A percentile compares a stretch with the other conserved stretches of the same genome.
phyloP scores from a whole-genome alignment of 352 stramenopile species.

The Blastocystis sp. region DNA sequence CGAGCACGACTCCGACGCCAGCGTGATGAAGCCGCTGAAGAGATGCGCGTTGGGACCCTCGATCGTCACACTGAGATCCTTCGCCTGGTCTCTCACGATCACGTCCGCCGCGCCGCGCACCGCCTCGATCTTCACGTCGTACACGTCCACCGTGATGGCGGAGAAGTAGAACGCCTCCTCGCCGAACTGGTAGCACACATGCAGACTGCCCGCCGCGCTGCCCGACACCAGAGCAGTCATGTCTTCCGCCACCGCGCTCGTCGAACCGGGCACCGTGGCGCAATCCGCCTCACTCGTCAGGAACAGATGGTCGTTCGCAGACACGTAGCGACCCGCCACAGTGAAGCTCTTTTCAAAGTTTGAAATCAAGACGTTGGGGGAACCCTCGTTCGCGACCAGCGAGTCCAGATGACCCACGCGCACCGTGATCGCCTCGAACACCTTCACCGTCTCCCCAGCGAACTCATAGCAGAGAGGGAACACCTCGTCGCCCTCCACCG shows the following conservation, averaged over 20 bases:
- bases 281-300: not conserved
- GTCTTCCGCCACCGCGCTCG: not conserved
- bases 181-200: conserved; percentile 69
- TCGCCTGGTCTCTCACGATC: conserved; percentile 36
- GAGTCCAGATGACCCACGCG: conserved; percentile 66
- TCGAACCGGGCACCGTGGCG: not conserved
- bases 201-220: conserved; percentile 6
- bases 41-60: conserved; percentile 4
- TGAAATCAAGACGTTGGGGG: conserved; percentile 54
- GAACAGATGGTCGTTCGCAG: conserved; percentile 60
- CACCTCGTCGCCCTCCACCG: conserved; percentile 70
- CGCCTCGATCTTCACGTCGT: conserved; percentile 20
- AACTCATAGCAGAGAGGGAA: conserved; percentile 72
- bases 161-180: conserved; percentile 32
- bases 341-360: conserved; percentile 54
- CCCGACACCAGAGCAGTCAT: not conserved
- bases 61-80: conserved; percentile 19
- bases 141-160: conserved; percentile 28
- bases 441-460: conserved; percentile 26
- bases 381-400: not conserved
- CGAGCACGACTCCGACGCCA: conserved; percentile 16
- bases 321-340: conserved; percentile 14
- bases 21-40: conserved; percentile 34
- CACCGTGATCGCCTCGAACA: conserved; percentile 48
- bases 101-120: not conserved